Percentiles rank a stretch among this genome's conserved stretches.
These are phyloP conservation scores for Beauveria pseudobassiana DNA, from an alignment of 2,329 filamentous ascomycete species.

Conservation along the genomic window DNA sequence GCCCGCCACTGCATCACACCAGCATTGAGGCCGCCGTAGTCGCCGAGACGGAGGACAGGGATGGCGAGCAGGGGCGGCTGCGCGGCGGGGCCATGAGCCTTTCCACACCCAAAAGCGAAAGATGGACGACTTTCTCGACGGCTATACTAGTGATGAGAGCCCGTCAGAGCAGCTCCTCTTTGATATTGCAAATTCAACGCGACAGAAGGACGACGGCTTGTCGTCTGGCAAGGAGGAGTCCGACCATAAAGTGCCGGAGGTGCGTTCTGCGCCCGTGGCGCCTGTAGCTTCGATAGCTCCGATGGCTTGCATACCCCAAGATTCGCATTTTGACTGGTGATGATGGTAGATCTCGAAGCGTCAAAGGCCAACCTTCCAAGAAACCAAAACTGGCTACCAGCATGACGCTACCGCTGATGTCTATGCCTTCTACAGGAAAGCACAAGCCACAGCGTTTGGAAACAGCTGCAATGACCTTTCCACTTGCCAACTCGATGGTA, in stretches of 20 bases:
- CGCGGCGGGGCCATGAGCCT: constrained; percentile 28
- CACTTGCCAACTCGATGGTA: too few species aligned
- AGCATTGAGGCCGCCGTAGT: constrained; percentile 25
- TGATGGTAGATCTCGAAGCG: neutral
- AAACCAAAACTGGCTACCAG: neutral
- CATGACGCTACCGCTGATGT: neutral
- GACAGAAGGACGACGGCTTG: neutral
- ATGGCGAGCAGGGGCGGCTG: constrained; percentile 16
- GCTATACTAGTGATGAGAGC: constrained; percentile 15
- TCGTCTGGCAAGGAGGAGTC: neutral
- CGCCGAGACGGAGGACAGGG: constrained; percentile 19
- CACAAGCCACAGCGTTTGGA: neutral
- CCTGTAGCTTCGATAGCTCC: neutral
- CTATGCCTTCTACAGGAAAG: neutral
- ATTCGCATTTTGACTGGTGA: neutral
- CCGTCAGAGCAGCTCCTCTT: constrained; percentile 21
- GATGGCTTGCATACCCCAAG: neutral
- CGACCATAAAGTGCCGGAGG: neutral
- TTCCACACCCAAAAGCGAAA: constrained; percentile 28
- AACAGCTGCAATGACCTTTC: neutral
- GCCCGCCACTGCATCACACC: neutral
- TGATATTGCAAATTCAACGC: neutral
- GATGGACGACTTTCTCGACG: constrained; percentile 12
- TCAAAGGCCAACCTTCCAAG: neutral
- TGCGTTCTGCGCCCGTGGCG: neutral